Evolutionary conservation across 2,329 filamentous ascomycete species (phyloP), one percentile per base, ranked within the genome.

Genomic region (Ophiosphaerella narmari): DNA sequence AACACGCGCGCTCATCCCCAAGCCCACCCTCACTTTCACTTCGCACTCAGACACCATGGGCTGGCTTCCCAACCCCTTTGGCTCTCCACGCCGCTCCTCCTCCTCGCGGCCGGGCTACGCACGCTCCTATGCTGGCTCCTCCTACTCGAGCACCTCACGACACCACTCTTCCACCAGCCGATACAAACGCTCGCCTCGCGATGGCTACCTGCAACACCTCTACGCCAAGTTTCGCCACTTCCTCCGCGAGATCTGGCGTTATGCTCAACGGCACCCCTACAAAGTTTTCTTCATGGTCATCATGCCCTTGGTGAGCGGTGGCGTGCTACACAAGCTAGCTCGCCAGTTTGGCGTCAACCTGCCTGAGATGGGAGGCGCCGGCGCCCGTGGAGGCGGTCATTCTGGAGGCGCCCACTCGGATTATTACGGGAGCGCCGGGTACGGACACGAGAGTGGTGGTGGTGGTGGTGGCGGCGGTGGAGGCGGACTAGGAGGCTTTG

Each of bases 261-360:
- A 93, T 76, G 88, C 90, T 65, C 88, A 90, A 70, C 82, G 85
- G 33, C 88, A 97, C 76, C 93, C 92, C 0, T 77, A 91, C 68
- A 95, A 95, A 76, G 89, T 96, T 40, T 89, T 97, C 78, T 89
- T 97, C 78, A 83, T 91, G 55, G 87, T 96, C 55, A 82, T 97
- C 65, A 85, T 97, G 82, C 93, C 93, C 8, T 81, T 97, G 50
- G 78, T 97, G 65, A 91, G 88, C 1, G 90, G 90, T 43, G 93
- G 93, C 29, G 88, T 90, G 24, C 76, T 97, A 59, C 86, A 86
- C 7, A 89, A 88, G 39, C 78, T 97, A 38, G 82, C 96, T 39
- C 83, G 84, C 33, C 85, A 86, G 68, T 89, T 97, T 72, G 92
- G 92, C 18, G 79, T 97, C 53, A 82, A 87, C 55, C 74, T 96